phyloP scores from a whole-genome alignment of 2,329 filamentous ascomycete species.

The Madurella fahalii region DNA sequence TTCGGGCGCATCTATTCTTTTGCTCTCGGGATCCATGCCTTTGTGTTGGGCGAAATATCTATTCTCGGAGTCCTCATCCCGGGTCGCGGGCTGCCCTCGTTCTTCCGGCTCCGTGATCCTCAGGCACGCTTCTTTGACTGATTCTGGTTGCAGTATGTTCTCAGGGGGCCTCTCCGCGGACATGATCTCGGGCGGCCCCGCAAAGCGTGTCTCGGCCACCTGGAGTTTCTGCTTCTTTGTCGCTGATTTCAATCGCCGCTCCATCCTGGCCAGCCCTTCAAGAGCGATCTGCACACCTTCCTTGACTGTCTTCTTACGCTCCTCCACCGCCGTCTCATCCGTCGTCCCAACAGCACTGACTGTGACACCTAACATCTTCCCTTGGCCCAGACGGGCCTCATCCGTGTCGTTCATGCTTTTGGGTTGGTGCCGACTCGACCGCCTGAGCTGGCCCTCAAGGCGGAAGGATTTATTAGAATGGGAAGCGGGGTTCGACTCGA shows the following conservation, averaged over 20 bases:
- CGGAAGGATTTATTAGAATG: slow-evolving; percentile 3
- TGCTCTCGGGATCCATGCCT: slow-evolving; percentile 12
- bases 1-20: slow-evolving; percentile 8
- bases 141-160: background rate
- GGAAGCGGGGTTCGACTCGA: background rate
- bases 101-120: slow-evolving; percentile 10
- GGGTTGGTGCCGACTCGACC: slow-evolving; percentile 18
- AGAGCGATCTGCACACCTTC: slow-evolving; percentile 38
- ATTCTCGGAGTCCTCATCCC: slow-evolving; percentile 21
- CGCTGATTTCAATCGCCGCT: slow-evolving; percentile 40
- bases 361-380: slow-evolving; percentile 16
- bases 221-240: slow-evolving; percentile 45
- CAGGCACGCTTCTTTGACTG: background rate
- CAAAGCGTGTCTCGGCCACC: slow-evolving; percentile 40
- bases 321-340: slow-evolving; percentile 2
- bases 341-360: background rate
- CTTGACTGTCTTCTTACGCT: slow-evolving; percentile 7
- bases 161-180: background rate
- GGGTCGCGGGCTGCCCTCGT: background rate
- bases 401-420: slow-evolving; percentile 1
- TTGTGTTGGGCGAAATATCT: slow-evolving; percentile 22
- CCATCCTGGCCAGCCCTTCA: slow-evolving; percentile 47
- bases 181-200: background rate
- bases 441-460: slow-evolving; percentile 19
- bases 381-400: slow-evolving; percentile 13